phyloP scores from a whole-genome alignment of 768 basidiomycete genomes.

The Suillus ampliporus region DNA sequence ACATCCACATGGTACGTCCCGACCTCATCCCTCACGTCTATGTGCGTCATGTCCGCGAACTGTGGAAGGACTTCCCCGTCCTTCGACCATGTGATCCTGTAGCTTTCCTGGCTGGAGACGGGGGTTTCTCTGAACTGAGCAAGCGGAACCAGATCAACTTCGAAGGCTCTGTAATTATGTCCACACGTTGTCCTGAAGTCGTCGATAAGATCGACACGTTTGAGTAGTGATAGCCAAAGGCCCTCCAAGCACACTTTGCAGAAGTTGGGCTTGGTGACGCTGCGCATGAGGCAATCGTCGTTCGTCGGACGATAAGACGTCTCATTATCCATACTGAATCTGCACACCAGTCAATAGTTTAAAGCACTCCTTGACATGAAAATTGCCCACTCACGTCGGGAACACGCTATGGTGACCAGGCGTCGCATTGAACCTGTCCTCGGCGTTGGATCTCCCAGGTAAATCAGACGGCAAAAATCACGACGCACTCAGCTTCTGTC shows the following conservation, averaged over 20 bases:
- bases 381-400: constrained; percentile 62
- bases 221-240: constrained; percentile 71
- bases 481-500: constrained; percentile 57
- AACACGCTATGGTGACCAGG: constrained; percentile 69
- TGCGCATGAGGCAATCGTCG: constrained; percentile 83
- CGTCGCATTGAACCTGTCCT: constrained; percentile 59
- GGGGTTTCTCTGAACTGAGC: constrained; percentile 54
- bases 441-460: constrained; percentile 8
- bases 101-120: constrained; percentile 48
- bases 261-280: constrained; percentile 70
- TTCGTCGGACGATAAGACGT: constrained; percentile 84
- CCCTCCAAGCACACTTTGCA: constrained; percentile 78
- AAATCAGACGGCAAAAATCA: not conserved
- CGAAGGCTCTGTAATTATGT: constrained; percentile 39
- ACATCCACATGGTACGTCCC: constrained; percentile 56
- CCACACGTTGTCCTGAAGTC: constrained; percentile 47
- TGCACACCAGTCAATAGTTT: constrained; percentile 26
- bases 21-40: constrained; percentile 44
- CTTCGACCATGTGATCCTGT: constrained; percentile 61
- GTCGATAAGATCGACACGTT: constrained; percentile 67
- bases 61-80: constrained; percentile 49
- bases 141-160: constrained; percentile 62
- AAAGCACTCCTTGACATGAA: not conserved
- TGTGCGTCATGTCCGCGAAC: constrained; percentile 55
- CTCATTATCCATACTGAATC: constrained; percentile 60